Percentiles rank a stretch among this genome's conserved stretches.
Conservation (phyloP, 2,329 filamentous ascomycete genomes). For the Nemania sp. region DNA sequence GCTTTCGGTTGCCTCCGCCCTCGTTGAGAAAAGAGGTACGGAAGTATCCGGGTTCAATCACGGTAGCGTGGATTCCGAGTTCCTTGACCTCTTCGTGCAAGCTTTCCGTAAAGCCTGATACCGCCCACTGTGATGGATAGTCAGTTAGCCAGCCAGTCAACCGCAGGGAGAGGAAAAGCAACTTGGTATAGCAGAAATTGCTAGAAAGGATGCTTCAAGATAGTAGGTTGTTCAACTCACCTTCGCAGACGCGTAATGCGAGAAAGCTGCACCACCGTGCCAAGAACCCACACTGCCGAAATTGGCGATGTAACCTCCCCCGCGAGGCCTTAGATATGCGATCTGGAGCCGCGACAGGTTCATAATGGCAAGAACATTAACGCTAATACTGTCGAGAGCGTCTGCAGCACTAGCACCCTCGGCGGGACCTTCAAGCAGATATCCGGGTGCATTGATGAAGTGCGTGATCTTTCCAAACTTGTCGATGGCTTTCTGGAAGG, state of each 20-base stretch:
- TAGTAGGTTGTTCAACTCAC: slow-evolving; percentile 14
- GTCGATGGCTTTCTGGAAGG: slow-evolving; percentile 40
- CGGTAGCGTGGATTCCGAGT: slow-evolving; percentile 45
- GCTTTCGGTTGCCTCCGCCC: slow-evolving; percentile 34
- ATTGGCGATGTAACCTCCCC: slow-evolving; percentile 44
- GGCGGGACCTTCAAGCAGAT: slow-evolving; percentile 46
- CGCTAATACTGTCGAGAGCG: slow-evolving; percentile 38
- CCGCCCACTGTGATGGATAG: slow-evolving; percentile 35
- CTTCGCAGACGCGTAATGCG: slow-evolving; percentile 46
- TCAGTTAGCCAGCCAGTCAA: too few relatives aligned
- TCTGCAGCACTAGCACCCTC: slow-evolving; percentile 45
- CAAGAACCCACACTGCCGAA: slow-evolving; percentile 47
- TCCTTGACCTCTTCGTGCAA: slow-evolving; percentile 41
- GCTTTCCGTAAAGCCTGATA: slow-evolving; percentile 44
- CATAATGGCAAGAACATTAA: slow-evolving; percentile 48
- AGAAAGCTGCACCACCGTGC: slow-evolving; percentile 34
- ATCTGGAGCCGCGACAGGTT: slow-evolving; percentile 44
- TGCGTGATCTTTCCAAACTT: slow-evolving; percentile 49
- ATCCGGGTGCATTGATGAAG: slow-evolving; percentile 53
- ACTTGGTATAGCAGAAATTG: too few relatives aligned
- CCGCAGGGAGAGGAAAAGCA: too few relatives aligned
- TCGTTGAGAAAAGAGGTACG: slow-evolving; percentile 53
- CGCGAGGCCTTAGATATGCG: slow-evolving; percentile 41
- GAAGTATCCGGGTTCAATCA: slow-evolving; percentile 58
- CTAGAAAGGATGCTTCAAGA: too few relatives aligned